Base-by-base conservation (phyloP, 441 rosid species). In the Mallotus repandus region DNA sequence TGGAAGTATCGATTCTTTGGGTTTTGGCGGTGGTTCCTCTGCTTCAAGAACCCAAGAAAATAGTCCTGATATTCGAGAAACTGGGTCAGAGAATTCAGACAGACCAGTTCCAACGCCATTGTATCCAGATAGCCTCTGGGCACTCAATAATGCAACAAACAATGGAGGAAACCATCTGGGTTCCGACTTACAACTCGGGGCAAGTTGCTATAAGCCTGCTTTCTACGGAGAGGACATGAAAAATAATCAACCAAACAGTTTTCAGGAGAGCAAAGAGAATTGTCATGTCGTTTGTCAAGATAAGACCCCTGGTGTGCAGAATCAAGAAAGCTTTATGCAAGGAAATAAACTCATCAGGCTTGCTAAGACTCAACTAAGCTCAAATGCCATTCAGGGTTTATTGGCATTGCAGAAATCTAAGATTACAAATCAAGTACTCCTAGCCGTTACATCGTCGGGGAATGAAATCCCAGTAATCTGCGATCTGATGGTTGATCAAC, bases 401-500 rank as follows among this genome's bases (percentile, higher is more conserved):
- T 18, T 78, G 25, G 69, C 48, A 32, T 55, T 9, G 5, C 63
- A 41, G 14, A 38, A 58, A 21, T 15, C 66, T 7, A n/a, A 14
- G 19, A 12, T 66, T 6, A 55, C n/a, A 9, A 29, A 49, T 4
- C 3, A 18, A 53, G 58, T 79, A 32, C 63, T 83, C 5, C 35
- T 22, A 8, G 58, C 29, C 19, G 72, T 83, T 13, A 57, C 63
- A 32, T 58, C 38, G 4, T 3, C 10, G 0, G n/a, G 14, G 45
- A 9, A n/a, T 6, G 63, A 70, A 49, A 16, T 14, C 32, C 77
- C 80, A 18, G 3, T 68, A 66, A 63, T 80, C 62, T 45, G 64
- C 68, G 14, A 65, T 43, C 71, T 84, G 22, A 78, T 80, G 78
- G 19, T 18, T 35, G 15, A 76, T 38, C 74, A 21, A 74, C 18